A percentile compares a stretch with the other conserved stretches of the same genome.
These are phyloP conservation scores for Penicillium goetzii DNA, from an alignment of 495 filamentous ascomycete species.

Conservation along the genomic window DNA sequence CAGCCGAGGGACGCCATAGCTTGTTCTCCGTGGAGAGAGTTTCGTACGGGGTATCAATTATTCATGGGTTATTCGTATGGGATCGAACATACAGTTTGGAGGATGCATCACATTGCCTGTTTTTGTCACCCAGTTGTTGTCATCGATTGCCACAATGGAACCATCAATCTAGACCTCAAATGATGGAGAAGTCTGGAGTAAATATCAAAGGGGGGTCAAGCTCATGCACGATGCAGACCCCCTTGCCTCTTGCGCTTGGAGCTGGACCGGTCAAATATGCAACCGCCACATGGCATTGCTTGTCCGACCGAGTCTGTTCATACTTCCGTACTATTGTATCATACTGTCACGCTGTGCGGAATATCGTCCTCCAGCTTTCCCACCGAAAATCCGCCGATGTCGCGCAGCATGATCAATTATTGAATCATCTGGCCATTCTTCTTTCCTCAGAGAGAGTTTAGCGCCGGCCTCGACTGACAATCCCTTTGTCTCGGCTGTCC, in stretches of 20 bases:
- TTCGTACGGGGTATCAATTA: not conserved
- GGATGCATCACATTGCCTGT: not conserved
- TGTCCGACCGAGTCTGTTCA: constrained; percentile 1
- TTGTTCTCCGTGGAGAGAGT: not conserved
- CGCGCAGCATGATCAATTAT: not conserved
- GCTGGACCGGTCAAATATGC: not conserved
- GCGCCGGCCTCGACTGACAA: not conserved
- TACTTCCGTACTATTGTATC: not conserved
- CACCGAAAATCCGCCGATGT: not conserved
- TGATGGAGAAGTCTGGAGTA: not conserved
- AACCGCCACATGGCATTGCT: not conserved
- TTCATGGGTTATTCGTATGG: not conserved
- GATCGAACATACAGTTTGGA: not conserved
- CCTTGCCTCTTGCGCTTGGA: not conserved
- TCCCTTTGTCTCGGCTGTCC: not conserved
- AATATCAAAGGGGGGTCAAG: not conserved
- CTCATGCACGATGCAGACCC: not conserved
- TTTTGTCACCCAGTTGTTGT: not conserved
- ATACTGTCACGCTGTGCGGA: not conserved
- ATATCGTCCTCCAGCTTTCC: not conserved
- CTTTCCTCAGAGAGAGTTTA: not conserved
- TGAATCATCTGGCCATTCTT: not conserved
- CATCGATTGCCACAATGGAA: not conserved
- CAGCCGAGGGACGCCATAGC: not conserved
- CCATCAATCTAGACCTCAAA: not conserved